phyloP scores from a whole-genome alignment of 2,329 filamentous ascomycete species.

The Beauveria varroae region DNA sequence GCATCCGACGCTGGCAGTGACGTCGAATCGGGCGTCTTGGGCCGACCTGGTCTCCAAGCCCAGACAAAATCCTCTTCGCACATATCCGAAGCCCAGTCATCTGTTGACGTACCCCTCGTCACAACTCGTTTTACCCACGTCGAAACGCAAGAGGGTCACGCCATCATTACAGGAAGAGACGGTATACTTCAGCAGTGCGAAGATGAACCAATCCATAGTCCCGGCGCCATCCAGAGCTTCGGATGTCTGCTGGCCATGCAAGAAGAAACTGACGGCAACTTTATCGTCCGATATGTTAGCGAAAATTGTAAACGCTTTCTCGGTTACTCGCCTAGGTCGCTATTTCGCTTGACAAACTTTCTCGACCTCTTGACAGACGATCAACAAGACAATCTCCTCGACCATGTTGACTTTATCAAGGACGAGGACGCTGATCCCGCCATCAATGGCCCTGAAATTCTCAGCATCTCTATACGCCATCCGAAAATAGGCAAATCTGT shows the following conservation, averaged over 20 bases:
- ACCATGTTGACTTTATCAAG: conserved; percentile 81
- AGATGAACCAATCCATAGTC: conserved; percentile 85
- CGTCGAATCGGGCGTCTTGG: conserved; percentile 17
- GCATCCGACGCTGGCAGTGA: conserved; percentile 26
- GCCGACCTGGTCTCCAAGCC: neutral
- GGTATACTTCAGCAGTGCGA: conserved; percentile 73
- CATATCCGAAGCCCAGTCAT: conserved; percentile 18
- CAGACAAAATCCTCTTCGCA: conserved; percentile 13
- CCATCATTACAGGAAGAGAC: conserved; percentile 72
- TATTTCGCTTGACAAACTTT: conserved; percentile 70
- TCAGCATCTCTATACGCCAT: conserved; percentile 65
- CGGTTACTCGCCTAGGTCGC: conserved; percentile 66
- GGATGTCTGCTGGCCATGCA: conserved; percentile 68
- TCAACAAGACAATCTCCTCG: conserved; percentile 73
- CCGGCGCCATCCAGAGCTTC: conserved; percentile 74
- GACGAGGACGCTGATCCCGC: conserved; percentile 73
- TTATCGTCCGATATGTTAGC: conserved; percentile 66
- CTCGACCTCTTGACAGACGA: conserved; percentile 79
- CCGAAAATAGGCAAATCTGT: conserved; percentile 44
- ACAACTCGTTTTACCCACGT: conserved; percentile 74
- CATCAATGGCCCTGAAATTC: conserved; percentile 76
- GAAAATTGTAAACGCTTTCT: conserved; percentile 73
- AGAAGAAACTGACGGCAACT: conserved; percentile 59
- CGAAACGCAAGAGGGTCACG: conserved; percentile 68
- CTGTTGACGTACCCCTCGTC: conserved; percentile 40